Base-by-base conservation (phyloP, 2,329 filamentous ascomycete species). In the Cytospora piceae region DNA sequence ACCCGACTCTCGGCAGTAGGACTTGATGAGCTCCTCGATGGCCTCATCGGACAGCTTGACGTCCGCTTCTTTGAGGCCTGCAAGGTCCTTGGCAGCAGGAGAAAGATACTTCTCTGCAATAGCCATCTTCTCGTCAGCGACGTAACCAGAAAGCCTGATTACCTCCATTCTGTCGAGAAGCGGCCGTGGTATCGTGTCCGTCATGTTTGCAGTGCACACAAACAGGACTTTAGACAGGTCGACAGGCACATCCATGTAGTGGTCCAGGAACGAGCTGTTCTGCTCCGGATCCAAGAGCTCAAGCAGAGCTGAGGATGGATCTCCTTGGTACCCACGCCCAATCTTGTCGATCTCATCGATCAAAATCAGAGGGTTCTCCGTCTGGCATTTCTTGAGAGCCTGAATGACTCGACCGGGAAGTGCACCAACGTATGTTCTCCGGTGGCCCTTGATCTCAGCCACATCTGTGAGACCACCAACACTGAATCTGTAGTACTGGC, bases 271-370 rank as follows among this genome's bases (percentile, higher is more conserved):
- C 29, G 94, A 97, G 75, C 84, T 93, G 80, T 99, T 99, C 76
- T 99, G 95, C 78, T 99, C 95, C 0, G 95, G 95, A 71, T 99
- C 95, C 22, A 99, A 87, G 59, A 99, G 80, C 76, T 99, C 95
- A 4, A 99, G 86, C 61, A 99, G 83, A 34, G 95, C 95, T 24
- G 94, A 97, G 1, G 95, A 93, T 17, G 96, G 96, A 73, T 99
- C 95, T 31, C 95, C 95, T 79, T 98, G 95, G 75, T 97, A 95
- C 6, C 95, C 95, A 65, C 93, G 89, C 37, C 95, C 95, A 75
- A 99, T 96, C 82, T 99, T 99, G 83, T 99, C 95, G 66, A 99
- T 89, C 76, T 99, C 95, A 75, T 99, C 95, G 70, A 99, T 98
- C 69, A 99, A 80, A 59, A 99, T 93, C 34, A 99, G 83, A 32